Evolutionary conservation across 2,329 filamentous ascomycete genomes (phyloP), one percentile per base, ranked within the genome.

Genomic region (Calcarisporium arbuscula): DNA sequence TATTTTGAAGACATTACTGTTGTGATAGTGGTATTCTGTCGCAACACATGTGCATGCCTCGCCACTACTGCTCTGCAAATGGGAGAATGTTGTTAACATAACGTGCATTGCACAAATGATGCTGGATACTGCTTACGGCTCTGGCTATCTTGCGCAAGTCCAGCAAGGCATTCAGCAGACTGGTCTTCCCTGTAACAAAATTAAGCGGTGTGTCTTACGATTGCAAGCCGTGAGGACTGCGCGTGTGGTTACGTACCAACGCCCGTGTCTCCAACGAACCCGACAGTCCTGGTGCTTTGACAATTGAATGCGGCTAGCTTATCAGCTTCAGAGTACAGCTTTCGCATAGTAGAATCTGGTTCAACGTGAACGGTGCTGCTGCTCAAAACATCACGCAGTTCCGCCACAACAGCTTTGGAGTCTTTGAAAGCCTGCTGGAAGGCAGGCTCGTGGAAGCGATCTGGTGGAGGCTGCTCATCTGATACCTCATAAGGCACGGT

Each of bases 251-350:
- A 38, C 57, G 43, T 43, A 64, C 64, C 63, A 21, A 60, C 64
- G 4, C 67, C 68, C 10, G 67, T 67, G 39, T 69, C 67, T 0
- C 68, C 68, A 0, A 71, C 63, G 25, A 71, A 60, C 1, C 64
- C 67, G 1, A 72, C 63, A 4, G 48, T 64, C 12, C 64, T 52
- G 3, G 53, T 61, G 0, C 60, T 51, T 1, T 60, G 60, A 18
- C 56, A 59, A 14, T 58, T 43, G 29, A 68, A 70, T 0, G 22
- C 19, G 2, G 57, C 52, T 16, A 72, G 39, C 0, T 45, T 36
- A 2, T 36, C 18, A 3, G 61, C 62, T 21, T 58, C 44, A 6
- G 42, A 26, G 34, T 59, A 43, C 2, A 70, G 55, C 10, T 42
- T 40, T 9, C 44, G 20, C 31, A 71, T 62, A 1, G 52, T 59